These are phyloP conservation scores for Miamiensis avidus DNA, from an alignment of 169 alveolate species.

Conservation along the genomic window DNA sequence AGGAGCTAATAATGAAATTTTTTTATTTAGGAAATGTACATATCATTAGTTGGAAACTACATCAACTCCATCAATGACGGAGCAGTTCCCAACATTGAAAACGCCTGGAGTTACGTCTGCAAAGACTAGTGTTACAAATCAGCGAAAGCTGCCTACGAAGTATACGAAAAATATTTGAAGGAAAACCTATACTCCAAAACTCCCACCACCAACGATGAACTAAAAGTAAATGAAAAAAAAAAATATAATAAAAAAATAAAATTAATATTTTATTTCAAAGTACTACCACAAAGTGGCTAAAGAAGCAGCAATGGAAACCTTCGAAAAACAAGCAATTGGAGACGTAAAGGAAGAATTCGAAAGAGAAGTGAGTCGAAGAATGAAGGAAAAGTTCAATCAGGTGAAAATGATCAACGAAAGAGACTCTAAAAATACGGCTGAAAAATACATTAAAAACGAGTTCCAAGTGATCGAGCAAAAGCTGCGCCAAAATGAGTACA, in stretches of 20 bases:
- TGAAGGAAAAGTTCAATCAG: slow-evolving; percentile 35
- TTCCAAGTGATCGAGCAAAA: slow-evolving; percentile 58
- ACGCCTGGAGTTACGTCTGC: slow-evolving; percentile 83
- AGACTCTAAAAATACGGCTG: slow-evolving; percentile 43
- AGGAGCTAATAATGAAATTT: too few relatives aligned
- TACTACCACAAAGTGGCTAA: slow-evolving; percentile 54
- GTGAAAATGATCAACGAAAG: slow-evolving; percentile 43
- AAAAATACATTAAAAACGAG: slow-evolving; percentile 29
- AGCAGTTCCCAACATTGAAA: slow-evolving; percentile 84
- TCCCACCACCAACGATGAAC: slow-evolving; percentile 61
- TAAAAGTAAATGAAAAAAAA: slow-evolving; percentile 47
- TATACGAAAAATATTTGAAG: slow-evolving; percentile 55
- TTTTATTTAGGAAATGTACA: slow-evolving; percentile 50
- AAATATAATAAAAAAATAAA: slow-evolving; percentile 51
- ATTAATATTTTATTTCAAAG: slow-evolving; percentile 31
- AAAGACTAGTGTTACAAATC: slow-evolving; percentile 69
- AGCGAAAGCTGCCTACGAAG: slow-evolving; percentile 47
- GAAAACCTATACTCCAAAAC: slow-evolving; percentile 39
- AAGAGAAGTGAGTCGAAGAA: slow-evolving; percentile 45
- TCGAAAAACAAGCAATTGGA: slow-evolving; percentile 53
- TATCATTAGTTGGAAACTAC: slow-evolving; percentile 58
- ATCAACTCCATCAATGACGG: slow-evolving; percentile 78
- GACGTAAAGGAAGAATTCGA: slow-evolving; percentile 39
- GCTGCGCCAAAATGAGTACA: slow-evolving; percentile 61
- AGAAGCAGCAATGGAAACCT: slow-evolving; percentile 47